These are phyloP conservation scores for Skeletonema marinoi DNA, from an alignment of 108 stramenopile genomes.

Conservation along the genomic window DNA sequence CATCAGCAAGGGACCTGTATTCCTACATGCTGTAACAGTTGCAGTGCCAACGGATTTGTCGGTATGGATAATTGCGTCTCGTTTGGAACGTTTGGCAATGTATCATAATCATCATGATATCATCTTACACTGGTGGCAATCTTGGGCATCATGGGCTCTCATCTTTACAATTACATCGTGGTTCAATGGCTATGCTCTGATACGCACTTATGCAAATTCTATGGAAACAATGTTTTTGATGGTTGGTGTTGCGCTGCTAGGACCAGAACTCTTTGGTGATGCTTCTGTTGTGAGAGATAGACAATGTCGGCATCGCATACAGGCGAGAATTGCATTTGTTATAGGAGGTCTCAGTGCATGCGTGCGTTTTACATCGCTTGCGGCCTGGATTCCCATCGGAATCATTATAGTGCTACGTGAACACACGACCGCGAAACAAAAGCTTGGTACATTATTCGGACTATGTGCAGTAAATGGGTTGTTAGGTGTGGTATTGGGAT, in stretches of 20 bases:
- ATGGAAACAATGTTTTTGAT: conserved; percentile 64
- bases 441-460: conserved; percentile 30
- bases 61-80: conserved; percentile 61
- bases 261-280: conserved; percentile 61
- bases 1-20: conserved; percentile 72
- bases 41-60: conserved; percentile 79
- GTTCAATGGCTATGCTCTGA: conserved; percentile 83
- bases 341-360: conserved; percentile 79
- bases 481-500: conserved; percentile 55
- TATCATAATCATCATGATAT: background rate
- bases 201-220: conserved; percentile 84
- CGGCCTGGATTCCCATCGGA: conserved; percentile 82
- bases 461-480: conserved; percentile 61
- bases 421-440: background rate
- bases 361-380: conserved; percentile 81
- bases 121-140: background rate
- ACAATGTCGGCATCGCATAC: conserved; percentile 9
- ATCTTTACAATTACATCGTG: conserved; percentile 56
- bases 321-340: conserved; percentile 65
- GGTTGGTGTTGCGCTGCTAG: conserved; percentile 58
- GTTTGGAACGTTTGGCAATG: conserved; percentile 32
- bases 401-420: conserved; percentile 54
- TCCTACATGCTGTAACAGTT: conserved; percentile 72
- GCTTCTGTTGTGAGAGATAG: background rate
- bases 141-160: conserved; percentile 49